phyloP scores from a whole-genome alignment of 805 yeast genomes.

The Pichia pseudocactophila region DNA sequence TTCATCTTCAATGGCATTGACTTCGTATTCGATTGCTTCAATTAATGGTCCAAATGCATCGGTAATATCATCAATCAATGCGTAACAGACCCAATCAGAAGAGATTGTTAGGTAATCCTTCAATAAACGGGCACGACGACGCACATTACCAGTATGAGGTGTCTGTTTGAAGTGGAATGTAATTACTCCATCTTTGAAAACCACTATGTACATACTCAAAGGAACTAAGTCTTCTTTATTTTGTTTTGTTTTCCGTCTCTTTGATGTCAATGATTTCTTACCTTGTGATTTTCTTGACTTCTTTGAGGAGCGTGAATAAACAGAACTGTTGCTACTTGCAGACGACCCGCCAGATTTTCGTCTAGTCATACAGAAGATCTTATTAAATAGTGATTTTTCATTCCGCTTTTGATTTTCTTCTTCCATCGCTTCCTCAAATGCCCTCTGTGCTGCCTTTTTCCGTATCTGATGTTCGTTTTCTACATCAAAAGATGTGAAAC shows the following conservation, averaged over 20 bases:
- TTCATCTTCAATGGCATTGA: slow-evolving; percentile 87
- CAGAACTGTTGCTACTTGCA: not conserved
- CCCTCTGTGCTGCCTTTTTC: slow-evolving; percentile 21
- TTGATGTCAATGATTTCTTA: slow-evolving; percentile 13
- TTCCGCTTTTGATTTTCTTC: slow-evolving; percentile 13
- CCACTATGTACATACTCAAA: slow-evolving; percentile 84
- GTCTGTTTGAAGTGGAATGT: slow-evolving; percentile 93
- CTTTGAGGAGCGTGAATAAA: slow-evolving; percentile 3
- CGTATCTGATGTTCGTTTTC: slow-evolving; percentile 56
- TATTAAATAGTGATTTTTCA: slow-evolving; percentile 9
- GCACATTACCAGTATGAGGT: slow-evolving; percentile 92
- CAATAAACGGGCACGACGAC: slow-evolving; percentile 83
- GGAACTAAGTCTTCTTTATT: slow-evolving; percentile 64
- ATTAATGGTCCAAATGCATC: slow-evolving; percentile 98
- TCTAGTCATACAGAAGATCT: slow-evolving; percentile 10
- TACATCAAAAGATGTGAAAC: slow-evolving; percentile 79
- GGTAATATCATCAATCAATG: slow-evolving; percentile 91
- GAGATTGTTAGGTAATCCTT: slow-evolving; percentile 83
- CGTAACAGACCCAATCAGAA: slow-evolving; percentile 96
- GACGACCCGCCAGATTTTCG: not conserved
- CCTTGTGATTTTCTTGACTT: slow-evolving; percentile 5
- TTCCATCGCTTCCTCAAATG: slow-evolving; percentile 13
- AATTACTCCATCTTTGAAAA: slow-evolving; percentile 81
- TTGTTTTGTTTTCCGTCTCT: slow-evolving; percentile 12
- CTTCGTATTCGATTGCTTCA: slow-evolving; percentile 88